Evolutionary conservation across 164 flowering plant genomes (phyloP).

Genomic region (Stephania japonica): DNA sequence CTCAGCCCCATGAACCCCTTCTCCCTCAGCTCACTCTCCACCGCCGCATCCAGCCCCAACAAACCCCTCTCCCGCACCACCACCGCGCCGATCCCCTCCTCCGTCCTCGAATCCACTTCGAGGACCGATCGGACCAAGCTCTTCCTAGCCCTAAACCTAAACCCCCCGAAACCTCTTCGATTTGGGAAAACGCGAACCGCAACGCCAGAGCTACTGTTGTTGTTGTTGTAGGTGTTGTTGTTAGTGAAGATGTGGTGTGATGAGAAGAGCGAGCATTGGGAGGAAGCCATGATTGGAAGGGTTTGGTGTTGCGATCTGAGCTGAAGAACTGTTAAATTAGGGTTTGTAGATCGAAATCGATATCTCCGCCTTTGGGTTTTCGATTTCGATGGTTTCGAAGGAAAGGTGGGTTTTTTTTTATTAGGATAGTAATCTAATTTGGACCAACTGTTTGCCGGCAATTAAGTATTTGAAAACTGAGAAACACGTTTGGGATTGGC

Average conservation of each 20-base stretch:
- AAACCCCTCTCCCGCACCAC: constrained; percentile 13
- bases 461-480: constrained; percentile 3
- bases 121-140: constrained; percentile 18
- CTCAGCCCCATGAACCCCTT: constrained; percentile 76
- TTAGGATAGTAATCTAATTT: not conserved
- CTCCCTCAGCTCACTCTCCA: constrained; percentile 57
- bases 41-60: constrained; percentile 53
- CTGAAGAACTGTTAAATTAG: not conserved
- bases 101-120: constrained; percentile 23
- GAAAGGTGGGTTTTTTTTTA: not conserved
- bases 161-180: constrained; percentile 1
- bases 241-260: constrained; percentile 16
- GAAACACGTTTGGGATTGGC: not conserved
- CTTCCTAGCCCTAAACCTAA: constrained; percentile 10
- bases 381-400: constrained; percentile 4
- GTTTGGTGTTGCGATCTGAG: not conserved
- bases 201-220: constrained; percentile 16
- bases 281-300: constrained; percentile 26
- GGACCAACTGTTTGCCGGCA: not conserved
- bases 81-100: constrained; percentile 7
- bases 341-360: not conserved
- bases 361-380: not conserved
- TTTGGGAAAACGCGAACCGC: not conserved
- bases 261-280: constrained; percentile 18
- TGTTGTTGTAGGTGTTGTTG: constrained; percentile 7